Base-by-base conservation (phyloP, 129 eudicot species). In the Solidago caesia region DNA sequence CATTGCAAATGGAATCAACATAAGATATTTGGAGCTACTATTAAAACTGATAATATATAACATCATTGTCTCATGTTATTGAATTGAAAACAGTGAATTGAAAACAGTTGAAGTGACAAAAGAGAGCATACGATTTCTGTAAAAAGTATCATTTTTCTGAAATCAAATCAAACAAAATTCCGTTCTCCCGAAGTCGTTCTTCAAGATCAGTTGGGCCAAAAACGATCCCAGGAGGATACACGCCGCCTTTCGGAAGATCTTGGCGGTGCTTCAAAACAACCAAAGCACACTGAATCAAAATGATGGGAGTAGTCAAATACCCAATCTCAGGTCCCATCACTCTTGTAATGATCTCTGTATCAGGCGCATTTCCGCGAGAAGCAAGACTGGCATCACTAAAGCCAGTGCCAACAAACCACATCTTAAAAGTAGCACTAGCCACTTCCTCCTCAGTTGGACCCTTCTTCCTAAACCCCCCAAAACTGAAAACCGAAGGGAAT, bases 361-460 rank as follows among this genome's bases (percentile, higher is more conserved):
- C 93, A 10, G 99, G 93, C 59, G 45, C 78, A 41, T 60, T 81
- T 59, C 76, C 82, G 59, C 67, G 75, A n/a, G 92, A 77, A 43
- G 80, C 88, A 25, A 71, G 75, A 64, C 64, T 86, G 13, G 67
- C 64, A 45, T 90, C 96, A 26, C 91, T 85, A 73, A 72, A 94
- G 11, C 99, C 97, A 5, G 67, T 87, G n/a, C 97, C 99, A 27
- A 94, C 85, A 62, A 94, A 91, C 97, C 97, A 94, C 99, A 94
- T 94, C 80, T 88, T 94, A 68, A 94, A 90, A 63, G 86, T 72
- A 27, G 97, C 99, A 84, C 90, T 91, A 1, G 80, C 87, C 74
- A 91, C 99, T 84, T 94, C 87, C 33, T 88, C 99, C 58, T 88
- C 99, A 7, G 91, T 88, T 14, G 99, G 99, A 60, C 99, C 99